Evolutionary conservation across 2,329 filamentous ascomycete species (phyloP), one percentile per base, ranked within the genome.

Genomic region (Aaosphaeria pasadenensis): DNA sequence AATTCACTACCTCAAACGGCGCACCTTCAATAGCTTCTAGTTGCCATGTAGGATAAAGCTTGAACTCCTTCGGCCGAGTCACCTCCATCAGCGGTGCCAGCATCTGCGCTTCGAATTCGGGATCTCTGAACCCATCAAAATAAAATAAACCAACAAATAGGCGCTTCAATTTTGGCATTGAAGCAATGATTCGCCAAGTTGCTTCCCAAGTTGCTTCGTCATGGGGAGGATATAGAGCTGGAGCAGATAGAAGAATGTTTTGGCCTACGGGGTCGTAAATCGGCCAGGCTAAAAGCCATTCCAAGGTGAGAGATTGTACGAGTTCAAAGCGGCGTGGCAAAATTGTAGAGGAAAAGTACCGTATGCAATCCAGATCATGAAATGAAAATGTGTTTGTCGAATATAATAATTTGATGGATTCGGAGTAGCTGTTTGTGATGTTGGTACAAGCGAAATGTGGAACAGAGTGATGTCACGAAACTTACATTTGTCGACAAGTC

Each of bases 1-100:
- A 24, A 24, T 24, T 24, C 17, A 24, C 17, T 24, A 24, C 17
- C 17, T 24, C 17, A 39, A 81, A 80, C 44, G 57, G 57, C 30
- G 54, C 54, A 32, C 44, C 54, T 7, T 11, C 33, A 32, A 53
- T 30, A 24, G 55, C 54, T 5, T 52, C 47, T 3, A 55, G 55
- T 6, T 39, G 11, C 57, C 57, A 60, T 39, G 46, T 53, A 13
- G 59, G 48, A 48, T 53, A 46, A 4, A 60, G 52, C 33, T 55
- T 51, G 35, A 58, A 60, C 17, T 38, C 43, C 40, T 43, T 45
- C 7, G 52, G 49, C 35, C 30, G 44, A 31, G 45, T 57, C 5
- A 59, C 52, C 33, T 51, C 44, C 24, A 48, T 24, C 30, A 60
- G 38, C 41, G 57, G 56, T 7, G 45, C 48, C 38, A 60, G 42